phyloP scores from a whole-genome alignment of 805 yeast genomes.

The Metschnikowia henanensis region DNA sequence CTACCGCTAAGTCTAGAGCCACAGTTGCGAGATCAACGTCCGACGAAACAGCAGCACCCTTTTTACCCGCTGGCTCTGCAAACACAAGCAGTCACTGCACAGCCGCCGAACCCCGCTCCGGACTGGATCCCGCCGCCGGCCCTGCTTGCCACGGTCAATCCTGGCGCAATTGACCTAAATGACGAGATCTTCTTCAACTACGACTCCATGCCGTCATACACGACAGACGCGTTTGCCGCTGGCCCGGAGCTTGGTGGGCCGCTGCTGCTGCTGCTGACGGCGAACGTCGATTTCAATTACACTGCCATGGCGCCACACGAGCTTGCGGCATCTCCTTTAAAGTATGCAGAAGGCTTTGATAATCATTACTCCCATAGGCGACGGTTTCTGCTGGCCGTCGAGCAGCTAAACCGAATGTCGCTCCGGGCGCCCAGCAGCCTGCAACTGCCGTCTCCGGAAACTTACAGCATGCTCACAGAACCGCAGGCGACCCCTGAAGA shows the following conservation, averaged over 20 bases:
- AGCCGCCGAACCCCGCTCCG: not conserved
- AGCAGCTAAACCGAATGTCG: constrained; percentile 27
- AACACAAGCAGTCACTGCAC: not conserved
- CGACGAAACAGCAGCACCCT: not conserved
- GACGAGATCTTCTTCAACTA: constrained; percentile 27
- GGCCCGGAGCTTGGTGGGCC: not conserved
- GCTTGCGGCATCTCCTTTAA: constrained; percentile 10
- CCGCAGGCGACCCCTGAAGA: constrained; percentile 14
- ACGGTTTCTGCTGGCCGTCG: constrained; percentile 20
- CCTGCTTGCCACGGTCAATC: constrained; percentile 15
- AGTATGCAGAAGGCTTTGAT: constrained; percentile 3
- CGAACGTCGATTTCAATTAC: constrained; percentile 4
- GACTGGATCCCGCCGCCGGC: constrained; percentile 22
- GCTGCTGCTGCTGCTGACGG: constrained; percentile 13
- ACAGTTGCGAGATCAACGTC: constrained; percentile 3
- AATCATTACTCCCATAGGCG: constrained; percentile 14
- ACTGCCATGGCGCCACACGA: not conserved
- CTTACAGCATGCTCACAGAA: not conserved
- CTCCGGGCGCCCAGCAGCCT: constrained; percentile 16
- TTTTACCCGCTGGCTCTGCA: not conserved
- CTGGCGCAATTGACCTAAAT: constrained; percentile 24
- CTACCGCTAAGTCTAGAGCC: constrained; percentile 10
- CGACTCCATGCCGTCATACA: constrained; percentile 6
- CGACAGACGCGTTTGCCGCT: constrained; percentile 7
- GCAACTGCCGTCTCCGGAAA: constrained; percentile 21